phyloP scores from a whole-genome alignment of 1,284 basidiomycete genomes.

The Sphagnurus paluster region DNA sequence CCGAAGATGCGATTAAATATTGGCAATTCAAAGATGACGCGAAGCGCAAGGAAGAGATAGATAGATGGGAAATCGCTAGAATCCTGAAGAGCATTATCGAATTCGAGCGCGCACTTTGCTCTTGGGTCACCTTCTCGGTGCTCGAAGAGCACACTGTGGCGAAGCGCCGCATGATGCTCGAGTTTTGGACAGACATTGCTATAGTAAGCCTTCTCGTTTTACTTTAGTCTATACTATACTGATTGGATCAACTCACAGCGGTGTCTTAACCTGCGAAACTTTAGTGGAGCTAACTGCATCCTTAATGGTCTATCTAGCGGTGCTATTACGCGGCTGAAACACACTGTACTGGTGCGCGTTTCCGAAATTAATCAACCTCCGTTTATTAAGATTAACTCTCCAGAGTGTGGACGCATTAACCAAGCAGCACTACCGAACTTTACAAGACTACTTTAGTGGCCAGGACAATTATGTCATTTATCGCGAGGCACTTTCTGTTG shows the following conservation, averaged over 20 bases:
- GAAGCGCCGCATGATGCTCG: slow-evolving; percentile 29
- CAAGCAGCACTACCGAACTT: slow-evolving; percentile 26
- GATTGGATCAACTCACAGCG: slow-evolving; percentile 28
- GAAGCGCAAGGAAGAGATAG: background rate
- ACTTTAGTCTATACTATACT: background rate
- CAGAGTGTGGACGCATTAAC: slow-evolving; percentile 24
- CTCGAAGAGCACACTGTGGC: slow-evolving; percentile 25
- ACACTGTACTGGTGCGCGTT: slow-evolving; percentile 30
- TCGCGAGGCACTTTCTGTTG: slow-evolving; percentile 33
- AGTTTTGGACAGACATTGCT: slow-evolving; percentile 45
- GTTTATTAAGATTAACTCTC: background rate
- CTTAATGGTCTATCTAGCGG: slow-evolving; percentile 32
- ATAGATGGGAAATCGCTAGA: slow-evolving; percentile 23
- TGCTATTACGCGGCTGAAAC: slow-evolving; percentile 32
- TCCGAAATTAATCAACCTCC: background rate
- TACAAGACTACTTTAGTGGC: slow-evolving; percentile 27
- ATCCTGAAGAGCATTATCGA: slow-evolving; percentile 31
- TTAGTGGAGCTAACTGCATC: slow-evolving; percentile 39
- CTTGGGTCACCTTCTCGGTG: slow-evolving; percentile 40
- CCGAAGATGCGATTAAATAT: slow-evolving; percentile 40
- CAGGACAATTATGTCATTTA: slow-evolving; percentile 31
- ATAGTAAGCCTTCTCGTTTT: slow-evolving; percentile 29
- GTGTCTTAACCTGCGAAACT: slow-evolving; percentile 45
- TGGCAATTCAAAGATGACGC: slow-evolving; percentile 29
- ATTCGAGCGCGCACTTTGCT: slow-evolving; percentile 37